Base-by-base conservation (phyloP, 192 early-diverging fungal species). In the Diversispora eburnea region DNA sequence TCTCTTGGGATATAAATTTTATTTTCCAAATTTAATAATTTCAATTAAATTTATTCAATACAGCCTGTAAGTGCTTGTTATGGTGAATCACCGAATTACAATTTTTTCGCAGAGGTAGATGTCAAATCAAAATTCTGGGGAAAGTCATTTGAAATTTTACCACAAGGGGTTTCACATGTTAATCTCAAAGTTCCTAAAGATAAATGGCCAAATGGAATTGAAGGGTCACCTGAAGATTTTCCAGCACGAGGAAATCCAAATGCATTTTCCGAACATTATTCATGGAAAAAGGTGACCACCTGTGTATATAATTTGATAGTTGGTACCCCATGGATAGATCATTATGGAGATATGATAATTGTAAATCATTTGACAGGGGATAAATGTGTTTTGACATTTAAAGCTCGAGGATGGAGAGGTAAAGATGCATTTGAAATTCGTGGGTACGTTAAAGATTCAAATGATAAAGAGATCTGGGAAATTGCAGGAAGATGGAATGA, bases 111-210 rank as follows among this genome's bases (percentile, higher is more conserved):
- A 12, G 94, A 95, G 78, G 91, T 92, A 17, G 91, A 94, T 76
- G 91, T 94, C 47, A 91, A 91, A 74, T 88, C 86, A 70, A 91
- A 91, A 78, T 94, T 96, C 79, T 93, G 91, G 87, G 91, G 93
- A 63, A 91, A 90, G 55, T 91, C 89, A 17, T 87, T 95, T 49
- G 92, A 93, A 47, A 83, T 96, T 0, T 81, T 90, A 25, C 94
- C 93, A 15, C 86, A 90, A 13, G 94, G 94, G 3, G 85, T 87
- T 12, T 94, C 90, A 52, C 93, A 94, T 65, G 92, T 93, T 33
- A 84, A 86, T 45, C 85, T 95, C 43, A 88, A 90, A 67, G 83
- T 94, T 8, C 86, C 83, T 22, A 83, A 86, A 76, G 78, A 79
- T 3, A 84, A 85, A 74, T 63, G 45, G 60, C 72, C 72, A 2